phyloP scores from a whole-genome alignment of 805 yeast species.

The Torulaspora quercuum region DNA sequence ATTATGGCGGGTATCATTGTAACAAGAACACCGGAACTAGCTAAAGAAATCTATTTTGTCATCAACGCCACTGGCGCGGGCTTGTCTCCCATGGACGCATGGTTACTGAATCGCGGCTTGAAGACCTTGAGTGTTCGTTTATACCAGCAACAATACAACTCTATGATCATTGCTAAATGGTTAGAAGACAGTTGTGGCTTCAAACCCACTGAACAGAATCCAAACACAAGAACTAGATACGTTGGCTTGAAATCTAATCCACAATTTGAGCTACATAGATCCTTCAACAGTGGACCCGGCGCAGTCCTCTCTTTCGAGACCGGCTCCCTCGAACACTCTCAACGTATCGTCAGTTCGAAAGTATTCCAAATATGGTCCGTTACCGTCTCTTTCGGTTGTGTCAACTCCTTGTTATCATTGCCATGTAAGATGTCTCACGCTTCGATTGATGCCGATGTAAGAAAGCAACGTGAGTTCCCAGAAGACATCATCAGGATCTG shows the following conservation, averaged over 20 bases:
- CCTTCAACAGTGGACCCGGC: slow-evolving; percentile 80
- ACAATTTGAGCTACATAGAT: slow-evolving; percentile 71
- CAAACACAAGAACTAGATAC: slow-evolving; percentile 57
- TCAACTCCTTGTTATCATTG: slow-evolving; percentile 85
- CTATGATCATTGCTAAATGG: slow-evolving; percentile 70
- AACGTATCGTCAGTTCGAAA: slow-evolving; percentile 69
- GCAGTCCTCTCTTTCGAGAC: slow-evolving; percentile 89
- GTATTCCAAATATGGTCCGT: slow-evolving; percentile 65
- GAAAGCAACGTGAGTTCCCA: slow-evolving; percentile 86
- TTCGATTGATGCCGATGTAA: slow-evolving; percentile 82
- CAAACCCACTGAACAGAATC: slow-evolving; percentile 18
- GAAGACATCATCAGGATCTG: slow-evolving; percentile 89
- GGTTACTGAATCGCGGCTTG: slow-evolving; percentile 85
- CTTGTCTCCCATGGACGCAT: slow-evolving; percentile 85
- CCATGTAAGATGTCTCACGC: slow-evolving; percentile 98
- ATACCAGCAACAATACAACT: slow-evolving; percentile 83
- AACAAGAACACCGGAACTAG: slow-evolving; percentile 57
- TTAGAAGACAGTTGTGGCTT: slow-evolving; percentile 60
- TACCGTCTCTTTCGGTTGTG: slow-evolving; percentile 92
- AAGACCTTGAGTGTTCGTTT: slow-evolving; percentile 83
- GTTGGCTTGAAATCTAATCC: slow-evolving; percentile 84
- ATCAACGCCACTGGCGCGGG: slow-evolving; percentile 92
- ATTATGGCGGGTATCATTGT: slow-evolving; percentile 94
- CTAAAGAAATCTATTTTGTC: slow-evolving; percentile 66
- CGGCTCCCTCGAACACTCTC: slow-evolving; percentile 62